A percentile compares a stretch with the other conserved stretches of the same genome.
phyloP scores from a whole-genome alignment of 768 basidiomycete genomes.

The Cubamyces sp. region DNA sequence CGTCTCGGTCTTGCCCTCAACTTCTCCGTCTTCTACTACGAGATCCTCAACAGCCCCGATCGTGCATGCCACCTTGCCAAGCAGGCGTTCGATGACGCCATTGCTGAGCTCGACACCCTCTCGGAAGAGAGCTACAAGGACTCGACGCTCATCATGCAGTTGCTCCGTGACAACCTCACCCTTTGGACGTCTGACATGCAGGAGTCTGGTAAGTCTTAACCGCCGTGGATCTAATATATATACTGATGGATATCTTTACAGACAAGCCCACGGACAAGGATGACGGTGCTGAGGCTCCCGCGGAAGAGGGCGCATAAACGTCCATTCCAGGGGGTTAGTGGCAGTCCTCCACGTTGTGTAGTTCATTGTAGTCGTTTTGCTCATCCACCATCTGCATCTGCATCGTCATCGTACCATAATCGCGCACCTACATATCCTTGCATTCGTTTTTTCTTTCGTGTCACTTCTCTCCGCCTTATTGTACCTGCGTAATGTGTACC shows the following conservation, averaged over 20 bases:
- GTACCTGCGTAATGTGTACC: constrained; percentile 7
- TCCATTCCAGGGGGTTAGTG: constrained; percentile 1
- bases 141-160: constrained; percentile 96
- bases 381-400: constrained; percentile 30
- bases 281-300: constrained; percentile 61
- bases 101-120: constrained; percentile 97
- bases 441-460: constrained; percentile 20
- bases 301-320: constrained; percentile 51
- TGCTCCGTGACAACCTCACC: constrained; percentile 95
- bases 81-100: constrained; percentile 98
- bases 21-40: constrained; percentile 99
- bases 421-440: constrained; percentile 24
- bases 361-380: constrained; percentile 27
- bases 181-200: constrained; percentile 99
- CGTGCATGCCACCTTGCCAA: constrained; percentile 98
- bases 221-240: not conserved
- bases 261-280: constrained; percentile 81
- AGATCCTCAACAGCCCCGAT: constrained; percentile 98
- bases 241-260: constrained; percentile 32
- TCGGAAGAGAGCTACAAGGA: constrained; percentile 99
- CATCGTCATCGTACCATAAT: constrained; percentile 35
- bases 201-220: constrained; percentile 67
- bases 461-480: constrained; percentile 18
- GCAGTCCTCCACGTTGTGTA: constrained; percentile 26
- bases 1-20: constrained; percentile 98